phyloP scores from a whole-genome alignment of 805 yeast genomes.

The Metschnikowia drakensbergensis region DNA sequence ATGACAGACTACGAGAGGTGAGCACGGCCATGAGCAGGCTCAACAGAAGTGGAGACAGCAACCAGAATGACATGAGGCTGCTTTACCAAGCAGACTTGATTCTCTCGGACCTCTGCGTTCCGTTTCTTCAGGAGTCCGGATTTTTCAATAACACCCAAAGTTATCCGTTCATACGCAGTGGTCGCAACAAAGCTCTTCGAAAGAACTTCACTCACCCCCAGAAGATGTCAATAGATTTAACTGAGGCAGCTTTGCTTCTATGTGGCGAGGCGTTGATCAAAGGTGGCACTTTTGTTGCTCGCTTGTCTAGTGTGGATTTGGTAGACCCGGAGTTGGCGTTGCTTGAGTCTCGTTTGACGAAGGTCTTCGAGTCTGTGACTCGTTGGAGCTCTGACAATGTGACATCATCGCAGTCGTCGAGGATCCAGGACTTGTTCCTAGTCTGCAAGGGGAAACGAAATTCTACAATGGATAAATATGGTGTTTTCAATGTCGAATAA shows the following conservation, averaged over 20 bases:
- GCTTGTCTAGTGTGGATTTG: conserved; percentile 24
- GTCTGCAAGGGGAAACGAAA: conserved; percentile 23
- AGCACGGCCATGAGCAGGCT: conserved; percentile 5
- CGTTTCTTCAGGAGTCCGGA: conserved; percentile 35
- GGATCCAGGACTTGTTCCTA: conserved; percentile 22
- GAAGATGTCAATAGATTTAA: conserved; percentile 35
- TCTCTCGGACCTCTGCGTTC: conserved; percentile 33
- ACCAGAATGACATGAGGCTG: background rate
- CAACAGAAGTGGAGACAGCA: background rate
- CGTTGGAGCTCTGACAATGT: conserved; percentile 16
- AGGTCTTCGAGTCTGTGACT: conserved; percentile 27
- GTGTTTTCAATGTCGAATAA: conserved; percentile 12
- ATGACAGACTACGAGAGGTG: conserved; percentile 21
- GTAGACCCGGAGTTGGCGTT: conserved; percentile 29
- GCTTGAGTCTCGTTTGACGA: conserved; percentile 21
- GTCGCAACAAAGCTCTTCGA: conserved; percentile 25
- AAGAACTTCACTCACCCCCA: conserved; percentile 23
- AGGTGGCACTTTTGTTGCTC: conserved; percentile 30
- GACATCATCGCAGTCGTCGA: conserved; percentile 3
- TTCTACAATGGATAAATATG: conserved; percentile 12
- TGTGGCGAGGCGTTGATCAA: conserved; percentile 27
- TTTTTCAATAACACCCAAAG: conserved; percentile 35
- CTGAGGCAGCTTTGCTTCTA: conserved; percentile 37
- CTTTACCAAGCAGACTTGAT: conserved; percentile 33
- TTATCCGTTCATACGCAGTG: conserved; percentile 31